Conservation (phyloP, 768 basidiomycete species). For the Collybiopsis confluens region DNA sequence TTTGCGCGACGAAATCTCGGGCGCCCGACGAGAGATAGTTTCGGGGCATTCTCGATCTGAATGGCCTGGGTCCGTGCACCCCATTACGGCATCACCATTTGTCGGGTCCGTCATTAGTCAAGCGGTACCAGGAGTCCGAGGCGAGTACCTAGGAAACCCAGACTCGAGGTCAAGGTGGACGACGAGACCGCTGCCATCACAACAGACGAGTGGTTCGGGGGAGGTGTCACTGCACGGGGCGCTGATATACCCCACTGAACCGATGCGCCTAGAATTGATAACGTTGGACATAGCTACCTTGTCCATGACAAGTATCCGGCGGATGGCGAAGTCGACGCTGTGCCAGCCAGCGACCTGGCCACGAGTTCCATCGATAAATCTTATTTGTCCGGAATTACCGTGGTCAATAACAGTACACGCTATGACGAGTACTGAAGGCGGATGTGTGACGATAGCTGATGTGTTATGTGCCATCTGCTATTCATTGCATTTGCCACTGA, state of each 20-base stretch:
- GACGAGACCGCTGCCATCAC: neutral
- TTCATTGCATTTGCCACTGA: neutral
- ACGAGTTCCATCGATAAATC: neutral
- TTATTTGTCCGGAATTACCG: neutral
- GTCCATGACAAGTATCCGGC: neutral
- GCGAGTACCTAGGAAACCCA: neutral
- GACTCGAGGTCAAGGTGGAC: neutral
- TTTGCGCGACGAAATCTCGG: neutral
- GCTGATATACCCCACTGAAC: neutral
- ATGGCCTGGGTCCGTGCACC: conserved; percentile 1
- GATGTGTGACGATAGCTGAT: conserved; percentile 1
- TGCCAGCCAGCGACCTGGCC: neutral
- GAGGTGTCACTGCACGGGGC: neutral
- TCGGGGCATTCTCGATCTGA: neutral
- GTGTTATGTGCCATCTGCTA: neutral
- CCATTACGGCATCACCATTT: neutral
- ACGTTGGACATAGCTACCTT: neutral
- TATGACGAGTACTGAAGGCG: neutral
- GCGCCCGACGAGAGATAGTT: neutral
- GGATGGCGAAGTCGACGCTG: neutral
- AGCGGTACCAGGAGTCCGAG: neutral
- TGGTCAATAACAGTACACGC: neutral
- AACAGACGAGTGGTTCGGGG: neutral
- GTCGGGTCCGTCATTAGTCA: conserved; percentile 2
- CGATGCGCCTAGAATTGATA: neutral